Percentiles rank a stretch among this genome's conserved stretches.
These are phyloP conservation scores for Jatropha podagrica DNA, from an alignment of 441 rosid genomes.

Conservation along the genomic window DNA sequence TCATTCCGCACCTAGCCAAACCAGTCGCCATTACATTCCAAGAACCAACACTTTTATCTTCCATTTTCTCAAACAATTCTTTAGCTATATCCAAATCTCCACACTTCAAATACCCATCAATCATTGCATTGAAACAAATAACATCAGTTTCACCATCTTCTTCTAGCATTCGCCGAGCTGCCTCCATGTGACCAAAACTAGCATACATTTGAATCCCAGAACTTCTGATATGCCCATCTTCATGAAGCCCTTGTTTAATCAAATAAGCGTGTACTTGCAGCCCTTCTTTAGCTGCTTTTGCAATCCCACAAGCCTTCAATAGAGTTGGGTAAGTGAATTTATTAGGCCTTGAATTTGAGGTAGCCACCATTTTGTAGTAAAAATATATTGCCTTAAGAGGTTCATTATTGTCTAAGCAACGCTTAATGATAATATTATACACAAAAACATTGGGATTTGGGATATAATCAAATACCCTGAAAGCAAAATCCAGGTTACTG, in stretches of 20 bases:
- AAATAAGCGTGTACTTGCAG: conserved; percentile 42
- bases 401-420: conserved; percentile 33
- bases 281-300: conserved; percentile 28
- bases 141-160: conserved; percentile 38
- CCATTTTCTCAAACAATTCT: conserved; percentile 55
- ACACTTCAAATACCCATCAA: conserved; percentile 56
- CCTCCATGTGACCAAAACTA: conserved; percentile 13
- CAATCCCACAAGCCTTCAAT: conserved; percentile 41
- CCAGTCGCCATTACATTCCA: conserved; percentile 81
- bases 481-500: conserved; percentile 33
- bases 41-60: conserved; percentile 59
- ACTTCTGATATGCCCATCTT: conserved; percentile 39
- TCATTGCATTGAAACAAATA: conserved; percentile 57
- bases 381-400: conserved; percentile 27
- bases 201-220: conserved; percentile 38
- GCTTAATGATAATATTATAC: conserved; percentile 36
- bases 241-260: conserved; percentile 36
- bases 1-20: conserved; percentile 45
- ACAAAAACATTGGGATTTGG: conserved; percentile 44
- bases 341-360: conserved; percentile 36
- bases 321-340: conserved; percentile 44
- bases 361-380: conserved; percentile 34
- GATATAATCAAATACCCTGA: conserved; percentile 37
- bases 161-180: conserved; percentile 20
- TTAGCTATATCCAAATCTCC: conserved; percentile 52